A percentile compares a stretch with the other conserved stretches of the same genome.
phyloP scores from a whole-genome alignment of 1,139 yeast genomes.

The Nakaseomyces nivariensis region DNA sequence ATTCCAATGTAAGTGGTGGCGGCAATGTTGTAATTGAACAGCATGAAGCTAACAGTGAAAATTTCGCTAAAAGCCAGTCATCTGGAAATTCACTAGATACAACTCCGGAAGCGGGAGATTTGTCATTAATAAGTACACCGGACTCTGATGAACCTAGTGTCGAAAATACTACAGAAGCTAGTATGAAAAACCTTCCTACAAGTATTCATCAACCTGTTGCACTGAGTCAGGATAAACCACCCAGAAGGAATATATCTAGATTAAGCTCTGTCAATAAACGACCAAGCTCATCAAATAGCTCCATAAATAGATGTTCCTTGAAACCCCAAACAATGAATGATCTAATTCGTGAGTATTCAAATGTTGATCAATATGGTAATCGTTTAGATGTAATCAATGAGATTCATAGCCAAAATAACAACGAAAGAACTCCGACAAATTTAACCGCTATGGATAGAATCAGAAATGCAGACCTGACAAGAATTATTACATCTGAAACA shows the following conservation, averaged over 20 bases:
- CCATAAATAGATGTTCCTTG: constrained; percentile 13
- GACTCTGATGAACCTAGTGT: not conserved
- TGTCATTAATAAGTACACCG: not conserved
- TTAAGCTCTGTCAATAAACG: not conserved
- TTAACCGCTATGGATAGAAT: constrained; percentile 6
- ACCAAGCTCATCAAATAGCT: not conserved
- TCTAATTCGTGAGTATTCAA: constrained; percentile 53
- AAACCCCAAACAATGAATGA: constrained; percentile 47
- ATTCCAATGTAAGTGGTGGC: too few relatives aligned
- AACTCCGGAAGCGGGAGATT: not conserved
- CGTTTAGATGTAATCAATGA: constrained; percentile 8
- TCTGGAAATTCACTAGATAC: not conserved
- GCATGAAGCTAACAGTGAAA: not conserved
- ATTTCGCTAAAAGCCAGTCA: not conserved
- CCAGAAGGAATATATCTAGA: not conserved
- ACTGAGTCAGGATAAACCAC: not conserved
- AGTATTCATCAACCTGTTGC: not conserved
- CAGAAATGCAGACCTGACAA: constrained; percentile 20
- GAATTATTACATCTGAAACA: constrained; percentile 29
- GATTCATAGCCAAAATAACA: constrained; percentile 1
- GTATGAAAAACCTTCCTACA: not conserved
- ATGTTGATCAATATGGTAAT: constrained; percentile 31
- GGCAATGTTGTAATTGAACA: not conserved
- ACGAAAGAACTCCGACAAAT: not conserved
- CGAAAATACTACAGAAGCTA: not conserved